These are phyloP conservation scores for Chloropicon primus DNA, from an alignment of 139 green algal genomes.

Conservation along the genomic window DNA sequence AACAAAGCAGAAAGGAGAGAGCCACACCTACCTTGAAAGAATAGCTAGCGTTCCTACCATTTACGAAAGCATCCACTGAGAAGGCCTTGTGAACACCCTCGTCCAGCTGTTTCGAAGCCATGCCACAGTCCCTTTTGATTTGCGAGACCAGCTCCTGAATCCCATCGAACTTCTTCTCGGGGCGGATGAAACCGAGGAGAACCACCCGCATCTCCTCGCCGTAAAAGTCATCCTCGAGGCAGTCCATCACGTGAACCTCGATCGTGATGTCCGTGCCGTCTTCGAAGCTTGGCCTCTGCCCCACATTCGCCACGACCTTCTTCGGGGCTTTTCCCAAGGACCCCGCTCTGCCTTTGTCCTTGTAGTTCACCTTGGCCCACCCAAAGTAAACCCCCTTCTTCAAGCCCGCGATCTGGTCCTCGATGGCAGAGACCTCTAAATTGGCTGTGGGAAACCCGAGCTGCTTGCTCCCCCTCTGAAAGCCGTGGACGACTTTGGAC, in stretches of 20 bases:
- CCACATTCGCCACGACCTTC: conserved; percentile 4
- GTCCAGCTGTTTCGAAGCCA: background rate
- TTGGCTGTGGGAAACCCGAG: conserved; percentile 1
- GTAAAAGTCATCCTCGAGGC: conserved; percentile 1
- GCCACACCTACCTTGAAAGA: too few species aligned
- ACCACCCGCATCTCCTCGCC: background rate
- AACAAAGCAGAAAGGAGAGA: too few species aligned
- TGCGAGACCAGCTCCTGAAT: background rate
- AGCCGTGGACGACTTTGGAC: background rate
- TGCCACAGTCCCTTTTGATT: background rate
- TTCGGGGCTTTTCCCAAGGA: background rate
- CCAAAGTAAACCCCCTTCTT: conserved; percentile 4
- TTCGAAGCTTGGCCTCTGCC: background rate
- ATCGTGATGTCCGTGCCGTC: background rate
- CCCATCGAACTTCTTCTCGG: background rate
- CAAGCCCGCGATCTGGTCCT: background rate
- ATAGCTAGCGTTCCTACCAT: background rate
- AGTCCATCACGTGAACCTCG: conserved; percentile 2
- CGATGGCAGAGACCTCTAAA: background rate
- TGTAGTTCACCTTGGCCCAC: background rate
- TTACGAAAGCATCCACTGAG: background rate
- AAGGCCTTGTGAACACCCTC: background rate
- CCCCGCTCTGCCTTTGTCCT: background rate
- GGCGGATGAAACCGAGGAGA: background rate
- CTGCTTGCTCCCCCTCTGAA: conserved; percentile 1